Conservation (phyloP, 495 filamentous ascomycete species). For the Hyaloscypha variabilis region DNA sequence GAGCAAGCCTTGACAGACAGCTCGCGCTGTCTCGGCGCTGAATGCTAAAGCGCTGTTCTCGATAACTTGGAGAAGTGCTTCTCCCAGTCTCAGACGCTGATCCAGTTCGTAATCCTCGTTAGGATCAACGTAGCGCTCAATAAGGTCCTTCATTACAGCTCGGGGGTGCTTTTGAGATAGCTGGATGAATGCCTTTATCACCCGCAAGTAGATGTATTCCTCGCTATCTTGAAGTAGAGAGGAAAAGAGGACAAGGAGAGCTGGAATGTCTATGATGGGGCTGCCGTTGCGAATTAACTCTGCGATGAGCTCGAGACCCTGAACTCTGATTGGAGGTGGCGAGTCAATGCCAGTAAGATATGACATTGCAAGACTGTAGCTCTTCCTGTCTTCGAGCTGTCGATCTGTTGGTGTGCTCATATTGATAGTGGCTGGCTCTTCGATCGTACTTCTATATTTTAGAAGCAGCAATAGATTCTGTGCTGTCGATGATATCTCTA, state of each 20-base stretch:
- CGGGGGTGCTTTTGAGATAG: conserved; percentile 66
- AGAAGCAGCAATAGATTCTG: conserved; percentile 59
- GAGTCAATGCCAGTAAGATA: conserved; percentile 69
- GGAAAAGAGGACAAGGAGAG: conserved; percentile 66
- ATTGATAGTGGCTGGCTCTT: conserved; percentile 18
- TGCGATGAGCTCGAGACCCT: conserved; percentile 74
- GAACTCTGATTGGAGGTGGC: conserved; percentile 74
- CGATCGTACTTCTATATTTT: conserved; percentile 41
- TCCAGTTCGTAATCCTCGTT: conserved; percentile 62
- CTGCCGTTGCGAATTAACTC: conserved; percentile 62
- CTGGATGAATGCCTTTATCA: conserved; percentile 68
- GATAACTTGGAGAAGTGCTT: conserved; percentile 69
- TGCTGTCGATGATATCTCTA: conserved; percentile 53
- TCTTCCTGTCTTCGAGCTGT: conserved; percentile 67
- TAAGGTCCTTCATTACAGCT: conserved; percentile 64
- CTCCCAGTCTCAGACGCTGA: conserved; percentile 70
- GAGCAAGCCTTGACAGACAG: conserved; percentile 65
- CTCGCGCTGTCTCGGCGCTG: conserved; percentile 55
- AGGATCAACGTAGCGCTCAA: conserved; percentile 70
- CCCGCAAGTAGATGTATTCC: conserved; percentile 74
- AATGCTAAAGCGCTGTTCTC: conserved; percentile 66
- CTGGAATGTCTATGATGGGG: conserved; percentile 70
- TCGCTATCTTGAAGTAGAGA: conserved; percentile 70
- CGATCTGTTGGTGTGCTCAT: conserved; percentile 38
- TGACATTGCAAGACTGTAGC: conserved; percentile 68